Conservation (phyloP, 352 stramenopile species). For the Phytophthora lateralis region DNA sequence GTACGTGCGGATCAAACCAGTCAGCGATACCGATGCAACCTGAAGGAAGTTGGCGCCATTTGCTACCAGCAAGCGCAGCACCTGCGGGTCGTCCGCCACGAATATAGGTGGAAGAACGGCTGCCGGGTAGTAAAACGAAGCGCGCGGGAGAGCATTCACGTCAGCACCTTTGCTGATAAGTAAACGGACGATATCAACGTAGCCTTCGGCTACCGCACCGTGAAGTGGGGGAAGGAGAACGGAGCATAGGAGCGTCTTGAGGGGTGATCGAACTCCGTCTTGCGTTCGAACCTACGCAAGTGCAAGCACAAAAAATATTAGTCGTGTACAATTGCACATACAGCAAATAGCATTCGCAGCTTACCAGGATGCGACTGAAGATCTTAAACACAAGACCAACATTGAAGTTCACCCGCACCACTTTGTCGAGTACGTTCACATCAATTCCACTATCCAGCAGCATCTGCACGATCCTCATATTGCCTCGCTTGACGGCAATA, state of each 20-base stretch:
- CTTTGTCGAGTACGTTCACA: constrained; percentile 79
- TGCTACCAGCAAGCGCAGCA: constrained; percentile 64
- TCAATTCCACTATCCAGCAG: constrained; percentile 61
- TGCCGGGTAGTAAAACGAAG: constrained; percentile 70
- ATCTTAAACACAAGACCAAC: constrained; percentile 75
- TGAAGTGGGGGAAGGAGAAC: constrained; percentile 77
- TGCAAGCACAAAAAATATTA: constrained; percentile 3
- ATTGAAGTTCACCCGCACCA: constrained; percentile 82
- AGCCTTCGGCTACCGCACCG: constrained; percentile 61
- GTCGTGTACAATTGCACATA: not conserved
- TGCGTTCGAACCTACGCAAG: constrained; percentile 55
- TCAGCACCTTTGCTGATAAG: constrained; percentile 66
- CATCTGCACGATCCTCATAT: constrained; percentile 62
- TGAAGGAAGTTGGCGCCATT: constrained; percentile 75
- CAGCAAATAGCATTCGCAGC: constrained; percentile 2
- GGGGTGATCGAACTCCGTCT: constrained; percentile 53
- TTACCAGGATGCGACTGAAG: constrained; percentile 61
- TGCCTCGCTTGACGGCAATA: constrained; percentile 61
- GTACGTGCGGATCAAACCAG: constrained; percentile 47
- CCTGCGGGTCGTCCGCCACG: constrained; percentile 73
- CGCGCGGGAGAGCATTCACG: constrained; percentile 61
- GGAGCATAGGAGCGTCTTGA: constrained; percentile 59
- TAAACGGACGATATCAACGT: constrained; percentile 63
- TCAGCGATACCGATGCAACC: constrained; percentile 52
- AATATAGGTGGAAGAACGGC: constrained; percentile 74